Conservation (phyloP, 352 stramenopile genomes). For the Phytopythium montanum region DNA sequence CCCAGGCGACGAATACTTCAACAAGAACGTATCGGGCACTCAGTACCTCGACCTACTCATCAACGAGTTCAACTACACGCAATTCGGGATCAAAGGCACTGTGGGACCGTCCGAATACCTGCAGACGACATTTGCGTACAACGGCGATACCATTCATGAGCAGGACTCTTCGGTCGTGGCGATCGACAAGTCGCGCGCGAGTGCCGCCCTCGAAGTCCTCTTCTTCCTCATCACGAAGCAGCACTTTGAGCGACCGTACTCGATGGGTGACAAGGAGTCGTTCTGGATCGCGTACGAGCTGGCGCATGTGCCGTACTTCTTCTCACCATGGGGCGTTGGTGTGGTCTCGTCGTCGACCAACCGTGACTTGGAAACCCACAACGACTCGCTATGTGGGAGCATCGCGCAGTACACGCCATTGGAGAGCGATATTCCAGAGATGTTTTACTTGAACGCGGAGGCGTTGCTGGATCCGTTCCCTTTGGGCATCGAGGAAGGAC, state of each 20-base stretch:
- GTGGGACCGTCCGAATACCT: constrained; percentile 21
- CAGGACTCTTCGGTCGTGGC: constrained; percentile 45
- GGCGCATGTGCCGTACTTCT: constrained; percentile 15
- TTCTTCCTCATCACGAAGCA: constrained; percentile 13
- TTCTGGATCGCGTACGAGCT: constrained; percentile 28
- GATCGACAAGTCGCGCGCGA: constrained; percentile 19
- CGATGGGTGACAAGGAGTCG: constrained; percentile 20
- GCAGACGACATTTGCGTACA: constrained; percentile 26
- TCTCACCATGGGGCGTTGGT: constrained; percentile 20
- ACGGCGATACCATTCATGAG: constrained; percentile 30
- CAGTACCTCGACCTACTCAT: constrained; percentile 27
- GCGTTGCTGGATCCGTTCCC: constrained; percentile 25
- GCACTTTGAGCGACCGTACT: constrained; percentile 10
- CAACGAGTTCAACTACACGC: constrained; percentile 27
- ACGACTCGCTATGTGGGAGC: constrained; percentile 15
- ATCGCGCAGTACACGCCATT: constrained; percentile 22
- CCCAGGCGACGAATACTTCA: constrained; percentile 17
- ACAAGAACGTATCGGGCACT: constrained; percentile 16
- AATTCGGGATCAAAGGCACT: constrained; percentile 15
- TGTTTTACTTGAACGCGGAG: constrained; percentile 38
- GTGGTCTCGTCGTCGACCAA: constrained; percentile 12
- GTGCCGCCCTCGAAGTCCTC: constrained; percentile 10
- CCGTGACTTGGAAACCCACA: constrained; percentile 14
- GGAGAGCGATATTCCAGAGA: constrained; percentile 5
- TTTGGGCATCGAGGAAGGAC: background rate